Conservation (phyloP, 2,329 filamentous ascomycete species). For the Orbilia brochopaga region DNA sequence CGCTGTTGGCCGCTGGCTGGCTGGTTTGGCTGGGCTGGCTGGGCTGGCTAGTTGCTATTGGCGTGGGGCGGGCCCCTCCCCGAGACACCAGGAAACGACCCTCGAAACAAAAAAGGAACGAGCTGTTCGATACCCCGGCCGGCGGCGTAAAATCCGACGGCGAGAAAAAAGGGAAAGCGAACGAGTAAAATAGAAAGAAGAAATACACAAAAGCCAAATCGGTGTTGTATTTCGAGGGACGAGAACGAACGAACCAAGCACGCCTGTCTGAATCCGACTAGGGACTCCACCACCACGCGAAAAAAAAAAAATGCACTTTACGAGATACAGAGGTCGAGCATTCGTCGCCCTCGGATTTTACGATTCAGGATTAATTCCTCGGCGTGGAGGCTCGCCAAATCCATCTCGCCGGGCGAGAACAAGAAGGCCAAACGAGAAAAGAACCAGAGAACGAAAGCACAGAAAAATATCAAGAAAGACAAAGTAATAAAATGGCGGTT, state of each 20-base stretch:
- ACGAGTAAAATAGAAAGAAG: background rate
- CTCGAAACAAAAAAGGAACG: slow-evolving; percentile 4
- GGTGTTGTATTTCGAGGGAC: slow-evolving; percentile 27
- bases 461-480: slow-evolving; percentile 5
- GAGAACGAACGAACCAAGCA: slow-evolving; percentile 2
- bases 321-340: background rate
- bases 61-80: slow-evolving; percentile 1
- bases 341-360: slow-evolving; percentile 19
- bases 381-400: slow-evolving; percentile 25
- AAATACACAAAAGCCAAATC: too few species aligned
- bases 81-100: slow-evolving; percentile 1
- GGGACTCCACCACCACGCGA: background rate
- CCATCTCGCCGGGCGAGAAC: slow-evolving; percentile 25
- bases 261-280: background rate
- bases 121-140: background rate
- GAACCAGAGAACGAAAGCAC: background rate
- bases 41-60: background rate
- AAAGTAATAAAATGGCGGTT: slow-evolving; percentile 16
- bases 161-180: background rate
- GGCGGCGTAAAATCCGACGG: background rate
- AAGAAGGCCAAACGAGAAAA: background rate
- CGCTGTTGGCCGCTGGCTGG: too few species aligned
- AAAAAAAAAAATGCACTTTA: background rate
- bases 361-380: slow-evolving; percentile 3
- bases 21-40: background rate